These are phyloP conservation scores for Hyaloperonospora arabidopsidis DNA, from an alignment of 352 stramenopile genomes.

Conservation along the genomic window DNA sequence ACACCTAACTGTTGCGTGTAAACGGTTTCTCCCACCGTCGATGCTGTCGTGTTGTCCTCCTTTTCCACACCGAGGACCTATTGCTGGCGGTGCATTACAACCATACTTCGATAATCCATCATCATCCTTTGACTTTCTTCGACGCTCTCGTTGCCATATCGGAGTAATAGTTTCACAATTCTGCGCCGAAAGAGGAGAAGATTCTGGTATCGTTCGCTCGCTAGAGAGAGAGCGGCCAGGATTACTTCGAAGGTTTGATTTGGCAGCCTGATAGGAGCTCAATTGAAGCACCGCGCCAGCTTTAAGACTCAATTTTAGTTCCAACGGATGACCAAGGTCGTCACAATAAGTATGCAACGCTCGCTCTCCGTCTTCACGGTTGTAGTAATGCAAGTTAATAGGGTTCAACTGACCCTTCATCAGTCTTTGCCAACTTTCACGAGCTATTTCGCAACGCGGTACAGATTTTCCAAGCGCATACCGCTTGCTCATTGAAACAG, in stretches of 20 bases:
- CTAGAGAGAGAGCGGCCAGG: conserved; percentile 31
- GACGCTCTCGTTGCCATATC: conserved; percentile 16
- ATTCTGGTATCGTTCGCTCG: conserved; percentile 20
- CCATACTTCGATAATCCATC: conserved; percentile 6
- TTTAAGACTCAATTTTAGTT: conserved; percentile 32
- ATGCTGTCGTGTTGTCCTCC: conserved; percentile 7
- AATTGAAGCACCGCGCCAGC: conserved; percentile 30
- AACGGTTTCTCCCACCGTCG: conserved; percentile 13
- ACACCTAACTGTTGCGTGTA: conserved; percentile 5
- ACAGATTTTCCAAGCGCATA: conserved; percentile 45
- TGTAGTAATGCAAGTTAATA: conserved; percentile 48
- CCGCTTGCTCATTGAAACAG: conserved; percentile 33
- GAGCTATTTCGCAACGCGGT: conserved; percentile 42
- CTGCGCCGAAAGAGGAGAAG: conserved; percentile 17
- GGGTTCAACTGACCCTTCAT: conserved; percentile 27
- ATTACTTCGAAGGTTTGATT: not conserved
- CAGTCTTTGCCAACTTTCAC: conserved; percentile 51
- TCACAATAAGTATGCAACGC: conserved; percentile 36
- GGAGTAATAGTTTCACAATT: conserved; percentile 16
- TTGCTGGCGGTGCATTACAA: conserved; percentile 3
- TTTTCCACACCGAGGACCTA: conserved; percentile 1
- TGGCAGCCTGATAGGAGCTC: conserved; percentile 14
- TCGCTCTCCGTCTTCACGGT: conserved; percentile 40
- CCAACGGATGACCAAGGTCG: conserved; percentile 32
- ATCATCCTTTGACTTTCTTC: conserved; percentile 6